Conservation (phyloP, 345 rosid genomes). For the Garcia nutans region DNA sequence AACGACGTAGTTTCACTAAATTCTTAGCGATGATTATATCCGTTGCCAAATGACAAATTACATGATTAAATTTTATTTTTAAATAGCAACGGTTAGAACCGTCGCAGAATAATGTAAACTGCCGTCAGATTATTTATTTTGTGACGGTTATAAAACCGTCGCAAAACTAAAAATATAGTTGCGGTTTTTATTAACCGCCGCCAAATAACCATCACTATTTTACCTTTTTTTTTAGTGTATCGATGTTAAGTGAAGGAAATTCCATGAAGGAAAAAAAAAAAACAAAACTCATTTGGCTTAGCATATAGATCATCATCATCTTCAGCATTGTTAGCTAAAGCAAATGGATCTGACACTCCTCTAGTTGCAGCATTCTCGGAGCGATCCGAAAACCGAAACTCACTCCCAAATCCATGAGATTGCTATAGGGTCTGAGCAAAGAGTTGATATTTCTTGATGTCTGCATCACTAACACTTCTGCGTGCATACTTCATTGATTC, state of each 20-base stretch:
- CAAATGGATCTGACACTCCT: constrained; percentile 22
- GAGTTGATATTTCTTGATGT: constrained; percentile 32
- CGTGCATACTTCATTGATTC: constrained; percentile 38
- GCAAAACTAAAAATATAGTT: no score
- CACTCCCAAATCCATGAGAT: constrained; percentile 33
- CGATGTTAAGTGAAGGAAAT: not conserved
- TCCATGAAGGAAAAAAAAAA: not conserved
- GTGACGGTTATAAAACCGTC: no score
- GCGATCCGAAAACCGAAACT: constrained; percentile 28
- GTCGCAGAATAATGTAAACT: no score
- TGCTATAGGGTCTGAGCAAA: constrained; percentile 40
- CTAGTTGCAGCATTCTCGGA: constrained; percentile 11
- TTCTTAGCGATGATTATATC: no score
- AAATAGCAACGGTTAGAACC: no score
- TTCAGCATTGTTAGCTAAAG: constrained; percentile 14
- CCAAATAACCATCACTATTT: no score
- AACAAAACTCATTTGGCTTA: not conserved
- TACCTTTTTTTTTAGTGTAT: no score
- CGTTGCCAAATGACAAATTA: no score
- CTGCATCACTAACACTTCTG: constrained; percentile 36
- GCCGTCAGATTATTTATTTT: no score
- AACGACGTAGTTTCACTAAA: no score
- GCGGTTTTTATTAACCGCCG: no score
- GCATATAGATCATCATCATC: constrained; percentile 37
- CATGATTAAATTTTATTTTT: no score